phyloP scores from a whole-genome alignment of 345 rosid genomes.

The Conringia planisiliqua region DNA sequence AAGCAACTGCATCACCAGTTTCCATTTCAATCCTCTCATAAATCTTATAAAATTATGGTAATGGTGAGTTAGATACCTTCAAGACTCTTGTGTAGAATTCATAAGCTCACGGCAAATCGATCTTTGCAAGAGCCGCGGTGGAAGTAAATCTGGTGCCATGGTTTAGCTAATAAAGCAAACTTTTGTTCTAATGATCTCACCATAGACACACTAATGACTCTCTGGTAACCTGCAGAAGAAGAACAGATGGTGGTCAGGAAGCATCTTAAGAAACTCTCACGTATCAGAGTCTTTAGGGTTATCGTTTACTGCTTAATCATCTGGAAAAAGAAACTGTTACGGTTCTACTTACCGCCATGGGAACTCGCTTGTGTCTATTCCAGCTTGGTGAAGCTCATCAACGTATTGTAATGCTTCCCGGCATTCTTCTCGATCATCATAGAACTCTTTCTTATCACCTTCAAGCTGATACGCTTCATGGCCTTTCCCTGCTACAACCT shows the following conservation, averaged over 20 bases:
- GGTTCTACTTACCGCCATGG: constrained; percentile 82
- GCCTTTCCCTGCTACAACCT: constrained; percentile 96
- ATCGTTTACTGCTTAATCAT: not conserved
- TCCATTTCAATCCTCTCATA: not conserved
- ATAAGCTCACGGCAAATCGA: not conserved
- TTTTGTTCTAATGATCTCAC: constrained; percentile 9
- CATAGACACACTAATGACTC: constrained; percentile 51
- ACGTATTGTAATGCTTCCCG: constrained; percentile 91
- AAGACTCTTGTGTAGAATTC: constrained; percentile 10
- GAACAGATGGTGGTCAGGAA: not conserved
- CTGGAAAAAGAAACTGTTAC: not conserved
- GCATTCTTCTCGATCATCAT: constrained; percentile 88
- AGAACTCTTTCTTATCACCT: constrained; percentile 83
- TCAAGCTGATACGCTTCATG: constrained; percentile 77
- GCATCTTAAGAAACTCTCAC: not conserved
- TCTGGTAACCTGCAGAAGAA: constrained; percentile 70
- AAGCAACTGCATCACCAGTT: not conserved
- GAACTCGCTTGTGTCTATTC: constrained; percentile 96
- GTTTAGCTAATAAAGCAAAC: constrained; percentile 2
- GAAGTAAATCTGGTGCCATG: constrained; percentile 14
- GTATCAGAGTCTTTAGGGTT: not conserved
- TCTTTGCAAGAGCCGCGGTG: constrained; percentile 4
- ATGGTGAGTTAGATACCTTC: not conserved
- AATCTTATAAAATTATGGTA: not conserved
- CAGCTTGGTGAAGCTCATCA: constrained; percentile 95